Percentiles rank a stretch among this genome's conserved stretches.
Conservation (phyloP, 2,329 filamentous ascomycete genomes). For the Zalaria sp. region DNA sequence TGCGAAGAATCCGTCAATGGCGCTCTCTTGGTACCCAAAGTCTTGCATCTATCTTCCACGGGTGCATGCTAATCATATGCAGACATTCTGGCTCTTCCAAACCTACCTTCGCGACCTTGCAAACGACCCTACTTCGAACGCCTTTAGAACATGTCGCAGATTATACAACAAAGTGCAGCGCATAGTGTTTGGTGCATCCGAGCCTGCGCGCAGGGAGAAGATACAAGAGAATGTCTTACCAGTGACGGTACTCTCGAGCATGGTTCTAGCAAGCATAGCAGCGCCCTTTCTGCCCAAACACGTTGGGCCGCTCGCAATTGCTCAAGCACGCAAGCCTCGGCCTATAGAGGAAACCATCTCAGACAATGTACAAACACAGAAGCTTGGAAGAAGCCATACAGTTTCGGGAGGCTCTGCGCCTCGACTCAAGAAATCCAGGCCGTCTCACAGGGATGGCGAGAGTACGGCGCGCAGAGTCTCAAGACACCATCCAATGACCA, state of each 20-base stretch:
- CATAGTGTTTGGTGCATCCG: slow-evolving; percentile 68
- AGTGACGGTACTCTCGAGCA: slow-evolving; percentile 66
- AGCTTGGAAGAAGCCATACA: slow-evolving; percentile 55
- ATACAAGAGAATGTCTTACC: slow-evolving; percentile 72
- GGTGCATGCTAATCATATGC: not conserved
- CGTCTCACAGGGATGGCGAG: slow-evolving; percentile 11
- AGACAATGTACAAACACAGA: slow-evolving; percentile 41
- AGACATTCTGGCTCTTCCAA: slow-evolving; percentile 88
- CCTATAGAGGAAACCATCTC: slow-evolving; percentile 46
- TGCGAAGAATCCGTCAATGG: slow-evolving; percentile 81
- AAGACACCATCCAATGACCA: not conserved
- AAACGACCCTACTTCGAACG: slow-evolving; percentile 56
- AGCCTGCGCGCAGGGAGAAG: slow-evolving; percentile 54
- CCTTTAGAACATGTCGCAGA: slow-evolving; percentile 69
- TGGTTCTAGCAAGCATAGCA: slow-evolving; percentile 64
- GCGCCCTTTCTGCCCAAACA: slow-evolving; percentile 62
- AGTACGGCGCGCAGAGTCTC: too few species aligned
- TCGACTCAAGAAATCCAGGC: slow-evolving; percentile 28
- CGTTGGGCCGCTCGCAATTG: slow-evolving; percentile 68
- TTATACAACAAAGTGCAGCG: slow-evolving; percentile 83
- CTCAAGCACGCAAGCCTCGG: slow-evolving; percentile 65
- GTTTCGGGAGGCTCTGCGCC: slow-evolving; percentile 33
- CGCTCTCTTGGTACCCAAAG: slow-evolving; percentile 56
- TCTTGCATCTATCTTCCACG: slow-evolving; percentile 6
- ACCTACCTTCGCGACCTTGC: slow-evolving; percentile 75